Percentiles rank a stretch among this genome's conserved stretches.
These are phyloP conservation scores for Powellomyces hirtus DNA, from an alignment of 192 early-diverging fungal species.

Conservation along the genomic window DNA sequence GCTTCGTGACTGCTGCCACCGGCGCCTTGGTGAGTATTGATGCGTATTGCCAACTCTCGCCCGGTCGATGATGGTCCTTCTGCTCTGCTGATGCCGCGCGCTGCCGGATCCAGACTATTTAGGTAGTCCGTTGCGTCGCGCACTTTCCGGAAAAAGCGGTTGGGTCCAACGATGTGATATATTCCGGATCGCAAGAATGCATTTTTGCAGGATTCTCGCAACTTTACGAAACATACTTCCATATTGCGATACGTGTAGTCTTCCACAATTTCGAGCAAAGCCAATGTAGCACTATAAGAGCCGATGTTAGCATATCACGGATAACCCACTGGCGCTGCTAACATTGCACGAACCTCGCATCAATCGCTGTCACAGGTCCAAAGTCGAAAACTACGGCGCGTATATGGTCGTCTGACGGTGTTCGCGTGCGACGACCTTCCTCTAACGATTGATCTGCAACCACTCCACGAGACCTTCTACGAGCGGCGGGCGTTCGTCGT, in stretches of 20 bases:
- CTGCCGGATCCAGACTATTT: neutral
- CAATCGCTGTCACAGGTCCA: constrained; percentile 80
- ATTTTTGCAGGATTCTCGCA: constrained; percentile 67
- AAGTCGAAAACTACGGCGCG: constrained; percentile 89
- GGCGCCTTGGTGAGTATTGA: neutral
- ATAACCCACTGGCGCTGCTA: neutral
- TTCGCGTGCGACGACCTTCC: neutral
- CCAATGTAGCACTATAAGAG: constrained; percentile 71
- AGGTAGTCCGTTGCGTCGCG: constrained; percentile 47
- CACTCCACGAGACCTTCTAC: neutral
- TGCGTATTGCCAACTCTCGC: neutral
- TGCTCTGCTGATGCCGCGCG: neutral
- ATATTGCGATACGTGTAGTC: constrained; percentile 78
- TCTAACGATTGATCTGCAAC: neutral
- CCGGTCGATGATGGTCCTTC: neutral
- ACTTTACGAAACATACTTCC: constrained; percentile 87
- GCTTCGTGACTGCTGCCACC: neutral
- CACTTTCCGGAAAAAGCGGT: constrained; percentile 70
- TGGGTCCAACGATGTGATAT: constrained; percentile 53
- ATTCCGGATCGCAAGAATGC: constrained; percentile 76
- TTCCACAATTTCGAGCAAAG: constrained; percentile 85
- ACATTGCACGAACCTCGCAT: constrained; percentile 68
- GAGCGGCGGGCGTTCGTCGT: constrained; percentile 14
- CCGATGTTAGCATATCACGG: neutral
- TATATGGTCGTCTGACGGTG: constrained; percentile 54